phyloP scores from a whole-genome alignment of 371 early-diverging fungal genomes.

The Mucor indicus region DNA sequence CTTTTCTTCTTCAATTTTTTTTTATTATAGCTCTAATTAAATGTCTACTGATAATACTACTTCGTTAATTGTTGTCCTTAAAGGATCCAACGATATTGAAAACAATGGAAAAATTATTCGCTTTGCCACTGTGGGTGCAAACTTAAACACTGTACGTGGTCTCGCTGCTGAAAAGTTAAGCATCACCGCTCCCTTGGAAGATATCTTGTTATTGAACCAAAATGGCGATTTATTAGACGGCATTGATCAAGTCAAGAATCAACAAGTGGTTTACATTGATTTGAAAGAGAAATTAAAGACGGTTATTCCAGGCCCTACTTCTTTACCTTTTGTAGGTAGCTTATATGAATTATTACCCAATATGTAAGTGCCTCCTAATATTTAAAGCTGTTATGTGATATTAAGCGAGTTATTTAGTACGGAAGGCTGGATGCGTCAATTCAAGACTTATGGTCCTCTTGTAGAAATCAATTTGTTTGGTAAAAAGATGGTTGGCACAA shows the following conservation, averaged over 20 bases:
- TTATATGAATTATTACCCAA: slow-evolving; percentile 35
- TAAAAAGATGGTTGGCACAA: slow-evolving; percentile 19
- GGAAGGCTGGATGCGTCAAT: slow-evolving; percentile 25
- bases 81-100: slow-evolving; percentile 19
- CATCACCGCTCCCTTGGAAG: slow-evolving; percentile 6
- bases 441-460: slow-evolving; percentile 26
- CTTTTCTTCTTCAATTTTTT: too few relatives aligned
- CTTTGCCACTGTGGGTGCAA: slow-evolving; percentile 24
- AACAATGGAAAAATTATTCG: slow-evolving; percentile 28
- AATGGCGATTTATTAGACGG: slow-evolving; percentile 14
- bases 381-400: too few relatives aligned
- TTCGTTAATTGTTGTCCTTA: slow-evolving; percentile 25
- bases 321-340: slow-evolving; percentile 34
- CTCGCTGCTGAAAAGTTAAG: slow-evolving; percentile 30
- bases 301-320: slow-evolving; percentile 26
- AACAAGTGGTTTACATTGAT: slow-evolving; percentile 26
- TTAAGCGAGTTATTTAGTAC: too few relatives aligned
- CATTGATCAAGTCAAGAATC: slow-evolving; percentile 20
- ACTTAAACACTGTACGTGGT: slow-evolving; percentile 20
- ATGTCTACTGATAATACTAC: slow-evolving; percentile 22
- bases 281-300: slow-evolving; percentile 19
- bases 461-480: slow-evolving; percentile 30
- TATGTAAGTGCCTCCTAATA: slow-evolving; percentile 25
- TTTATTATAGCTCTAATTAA: too few relatives aligned
- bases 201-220: slow-evolving; percentile 11